Percentiles rank a stretch among this genome's conserved stretches.
Conservation (phyloP, 352 stramenopile species). For the Peronospora farinosa region DNA sequence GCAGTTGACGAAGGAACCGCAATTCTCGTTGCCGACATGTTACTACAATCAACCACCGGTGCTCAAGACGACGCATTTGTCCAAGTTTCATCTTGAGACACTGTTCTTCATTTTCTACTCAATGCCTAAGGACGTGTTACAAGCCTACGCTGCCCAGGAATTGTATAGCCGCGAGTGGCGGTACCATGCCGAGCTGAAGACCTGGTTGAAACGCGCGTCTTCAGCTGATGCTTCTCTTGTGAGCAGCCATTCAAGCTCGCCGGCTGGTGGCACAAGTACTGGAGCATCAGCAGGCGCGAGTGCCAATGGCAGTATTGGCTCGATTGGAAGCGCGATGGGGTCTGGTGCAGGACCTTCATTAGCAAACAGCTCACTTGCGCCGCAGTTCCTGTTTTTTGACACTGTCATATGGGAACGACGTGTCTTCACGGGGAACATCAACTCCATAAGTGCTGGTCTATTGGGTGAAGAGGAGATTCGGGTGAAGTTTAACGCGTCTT, state of each 20-base stretch:
- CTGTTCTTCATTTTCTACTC: conserved; percentile 99
- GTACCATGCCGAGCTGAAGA: conserved; percentile 95
- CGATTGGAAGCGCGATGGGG: conserved; percentile 55
- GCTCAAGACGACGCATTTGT: conserved; percentile 95
- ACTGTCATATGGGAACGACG: conserved; percentile 92
- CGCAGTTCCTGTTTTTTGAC: conserved; percentile 94
- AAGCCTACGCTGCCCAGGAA: conserved; percentile 87
- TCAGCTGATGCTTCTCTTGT: conserved; percentile 56
- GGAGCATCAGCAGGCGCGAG: conserved; percentile 18
- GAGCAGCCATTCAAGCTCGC: conserved; percentile 27
- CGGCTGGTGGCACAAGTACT: conserved; percentile 22
- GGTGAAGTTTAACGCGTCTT: conserved; percentile 89
- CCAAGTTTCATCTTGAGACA: conserved; percentile 98
- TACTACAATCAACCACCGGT: conserved; percentile 93
- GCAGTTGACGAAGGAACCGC: conserved; percentile 70
- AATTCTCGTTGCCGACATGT: conserved; percentile 78
- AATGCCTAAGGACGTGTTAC: conserved; percentile 96
- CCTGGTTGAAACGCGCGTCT: conserved; percentile 92
- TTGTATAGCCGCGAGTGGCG: conserved; percentile 93
- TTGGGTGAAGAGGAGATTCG: conserved; percentile 91
- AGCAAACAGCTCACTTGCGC: conserved; percentile 34
- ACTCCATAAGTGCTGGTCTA: conserved; percentile 80
- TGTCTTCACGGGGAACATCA: conserved; percentile 89
- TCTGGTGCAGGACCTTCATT: conserved; percentile 26
- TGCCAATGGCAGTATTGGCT: conserved; percentile 48